Conservation (phyloP, 2,329 filamentous ascomycete genomes). For the Mollisia scopiformis region DNA sequence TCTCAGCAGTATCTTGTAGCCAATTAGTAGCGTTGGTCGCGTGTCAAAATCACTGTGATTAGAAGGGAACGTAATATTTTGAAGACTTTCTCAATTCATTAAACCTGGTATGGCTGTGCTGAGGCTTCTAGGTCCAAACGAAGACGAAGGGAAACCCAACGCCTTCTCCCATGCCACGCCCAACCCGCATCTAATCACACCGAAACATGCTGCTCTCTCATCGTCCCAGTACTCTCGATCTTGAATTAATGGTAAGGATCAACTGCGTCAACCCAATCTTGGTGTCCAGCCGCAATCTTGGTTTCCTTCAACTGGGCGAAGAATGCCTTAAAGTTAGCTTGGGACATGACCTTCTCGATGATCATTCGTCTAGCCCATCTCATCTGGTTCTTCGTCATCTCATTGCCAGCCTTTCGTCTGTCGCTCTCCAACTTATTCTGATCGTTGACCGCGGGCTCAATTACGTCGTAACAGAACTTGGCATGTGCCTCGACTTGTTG, state of each 20-base stretch:
- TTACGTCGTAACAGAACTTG: neutral
- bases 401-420: neutral
- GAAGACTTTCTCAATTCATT: too few species aligned
- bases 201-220: too few species aligned
- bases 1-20: too few species aligned
- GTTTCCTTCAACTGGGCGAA: neutral
- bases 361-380: neutral
- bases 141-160: too few species aligned
- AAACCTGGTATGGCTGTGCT: too few species aligned
- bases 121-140: too few species aligned
- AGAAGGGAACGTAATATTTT: too few species aligned
- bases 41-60: too few species aligned
- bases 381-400: neutral
- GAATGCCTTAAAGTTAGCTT: neutral
- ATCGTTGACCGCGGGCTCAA: neutral
- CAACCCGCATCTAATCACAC: too few species aligned
- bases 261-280: neutral
- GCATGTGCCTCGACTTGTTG: neutral
- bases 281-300: neutral
- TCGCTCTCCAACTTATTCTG: neutral
- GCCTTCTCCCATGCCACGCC: too few species aligned
- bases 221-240: too few species aligned
- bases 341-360: neutral
- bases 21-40: too few species aligned
- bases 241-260: neutral